Percentiles rank a stretch among this genome's conserved stretches.
These are phyloP conservation scores for Pseudonitzschia delicatissima DNA, from an alignment of 108 stramenopile species.

Conservation along the genomic window DNA sequence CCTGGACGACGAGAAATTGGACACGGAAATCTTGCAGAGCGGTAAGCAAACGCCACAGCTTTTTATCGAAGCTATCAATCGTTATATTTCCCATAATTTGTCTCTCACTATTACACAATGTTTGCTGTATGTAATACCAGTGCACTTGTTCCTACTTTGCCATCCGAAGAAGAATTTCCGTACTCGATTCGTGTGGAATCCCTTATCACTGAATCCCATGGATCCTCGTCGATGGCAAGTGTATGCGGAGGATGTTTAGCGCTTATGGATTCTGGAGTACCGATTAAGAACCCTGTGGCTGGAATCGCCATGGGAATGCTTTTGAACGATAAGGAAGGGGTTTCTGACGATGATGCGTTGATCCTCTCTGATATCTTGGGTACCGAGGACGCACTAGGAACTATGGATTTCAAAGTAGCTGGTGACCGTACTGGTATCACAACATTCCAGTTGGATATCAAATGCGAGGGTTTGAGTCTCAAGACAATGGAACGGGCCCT, in stretches of 20 bases:
- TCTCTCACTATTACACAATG: not conserved
- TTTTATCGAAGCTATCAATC: not conserved
- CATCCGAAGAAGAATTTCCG: slow-evolving; percentile 69
- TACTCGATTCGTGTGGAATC: slow-evolving; percentile 82
- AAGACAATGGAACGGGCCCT: slow-evolving; percentile 80
- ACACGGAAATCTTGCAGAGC: slow-evolving; percentile 85
- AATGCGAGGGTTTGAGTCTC: slow-evolving; percentile 82
- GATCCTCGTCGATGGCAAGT: slow-evolving; percentile 84
- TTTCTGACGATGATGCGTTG: slow-evolving; percentile 72
- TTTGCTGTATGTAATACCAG: slow-evolving; percentile 8
- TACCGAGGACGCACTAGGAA: slow-evolving; percentile 81
- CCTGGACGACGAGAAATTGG: slow-evolving; percentile 89
- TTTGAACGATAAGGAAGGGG: slow-evolving; percentile 56
- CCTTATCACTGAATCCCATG: slow-evolving; percentile 85
- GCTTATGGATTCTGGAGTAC: slow-evolving; percentile 94
- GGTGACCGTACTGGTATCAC: slow-evolving; percentile 79
- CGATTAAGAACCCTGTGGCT: slow-evolving; percentile 70
- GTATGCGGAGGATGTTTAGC: slow-evolving; percentile 91
- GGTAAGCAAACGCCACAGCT: slow-evolving; percentile 24
- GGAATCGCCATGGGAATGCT: slow-evolving; percentile 90
- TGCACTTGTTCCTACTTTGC: slow-evolving; percentile 64
- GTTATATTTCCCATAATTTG: not conserved
- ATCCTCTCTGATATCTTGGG: slow-evolving; percentile 85
- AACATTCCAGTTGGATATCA: slow-evolving; percentile 94
- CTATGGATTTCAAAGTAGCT: slow-evolving; percentile 91